Conservation (phyloP, 305 asterid species). For the Nicotiana rustica region DNA sequence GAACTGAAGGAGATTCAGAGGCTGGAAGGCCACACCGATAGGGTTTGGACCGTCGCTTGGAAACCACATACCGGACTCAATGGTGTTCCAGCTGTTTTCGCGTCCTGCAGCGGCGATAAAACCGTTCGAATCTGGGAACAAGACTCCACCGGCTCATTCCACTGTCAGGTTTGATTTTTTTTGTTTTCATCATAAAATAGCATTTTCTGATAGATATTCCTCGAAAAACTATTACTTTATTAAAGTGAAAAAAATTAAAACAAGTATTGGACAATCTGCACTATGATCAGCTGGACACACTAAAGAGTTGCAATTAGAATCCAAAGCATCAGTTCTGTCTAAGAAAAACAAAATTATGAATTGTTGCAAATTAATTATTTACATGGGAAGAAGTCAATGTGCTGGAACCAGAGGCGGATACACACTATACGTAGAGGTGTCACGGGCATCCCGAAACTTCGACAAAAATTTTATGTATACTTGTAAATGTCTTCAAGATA, state of each 20-base stretch:
- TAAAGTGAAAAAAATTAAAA: background rate
- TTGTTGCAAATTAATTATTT: constrained; percentile 12
- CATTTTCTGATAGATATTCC: background rate
- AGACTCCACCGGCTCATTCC: constrained; percentile 62
- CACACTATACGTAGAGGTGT: too few species aligned
- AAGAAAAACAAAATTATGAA: constrained; percentile 7
- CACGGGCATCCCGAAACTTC: too few species aligned
- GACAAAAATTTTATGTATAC: too few species aligned
- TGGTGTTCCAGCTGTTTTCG: constrained; percentile 80
- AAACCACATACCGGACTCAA: constrained; percentile 75
- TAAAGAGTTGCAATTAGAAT: background rate
- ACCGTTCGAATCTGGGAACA: constrained; percentile 93
- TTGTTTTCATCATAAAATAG: background rate
- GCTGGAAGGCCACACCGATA: constrained; percentile 89
- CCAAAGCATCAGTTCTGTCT: background rate
- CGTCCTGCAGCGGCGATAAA: constrained; percentile 96
- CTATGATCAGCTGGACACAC: background rate
- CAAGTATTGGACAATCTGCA: background rate
- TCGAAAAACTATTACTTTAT: background rate
- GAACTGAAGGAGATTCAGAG: constrained; percentile 73
- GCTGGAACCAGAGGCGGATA: background rate
- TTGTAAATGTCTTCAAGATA: too few species aligned
- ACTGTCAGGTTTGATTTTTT: constrained; percentile 68
- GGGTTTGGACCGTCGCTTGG: constrained; percentile 94
- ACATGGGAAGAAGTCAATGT: constrained; percentile 16